Percentiles rank a stretch among this genome's conserved stretches.
Conservation (phyloP, 2,329 filamentous ascomycete species). For the Hyphodiscus sp. region DNA sequence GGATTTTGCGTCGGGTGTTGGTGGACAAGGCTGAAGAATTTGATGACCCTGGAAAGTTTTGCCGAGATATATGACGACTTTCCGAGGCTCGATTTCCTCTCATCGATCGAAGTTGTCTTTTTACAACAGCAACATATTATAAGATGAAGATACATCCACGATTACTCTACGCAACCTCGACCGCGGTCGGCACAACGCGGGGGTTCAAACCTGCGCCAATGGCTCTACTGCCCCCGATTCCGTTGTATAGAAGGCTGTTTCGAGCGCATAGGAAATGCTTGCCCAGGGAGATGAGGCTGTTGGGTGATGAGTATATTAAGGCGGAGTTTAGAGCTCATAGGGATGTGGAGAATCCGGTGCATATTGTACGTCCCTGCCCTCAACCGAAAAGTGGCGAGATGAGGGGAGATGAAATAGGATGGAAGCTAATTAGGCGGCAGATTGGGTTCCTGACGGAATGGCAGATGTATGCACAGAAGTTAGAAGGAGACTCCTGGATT, state of each 20-base stretch:
- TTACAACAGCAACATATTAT: not conserved
- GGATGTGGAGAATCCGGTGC: constrained; percentile 80
- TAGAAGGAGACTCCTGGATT: constrained; percentile 82
- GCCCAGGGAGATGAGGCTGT: constrained; percentile 63
- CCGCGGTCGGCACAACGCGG: constrained; percentile 15
- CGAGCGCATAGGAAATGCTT: constrained; percentile 79
- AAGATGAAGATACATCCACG: constrained; percentile 22
- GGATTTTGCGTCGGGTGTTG: not conserved
- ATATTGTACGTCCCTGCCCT: constrained; percentile 59
- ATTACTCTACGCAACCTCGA: constrained; percentile 22
- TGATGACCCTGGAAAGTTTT: not conserved
- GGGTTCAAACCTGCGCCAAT: constrained; percentile 23
- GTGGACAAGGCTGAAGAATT: constrained; percentile 5
- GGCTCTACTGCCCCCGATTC: constrained; percentile 45
- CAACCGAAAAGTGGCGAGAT: not conserved
- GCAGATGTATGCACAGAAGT: constrained; percentile 88
- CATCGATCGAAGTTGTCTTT: not conserved
- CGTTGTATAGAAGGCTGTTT: constrained; percentile 80
- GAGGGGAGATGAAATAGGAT: not conserved
- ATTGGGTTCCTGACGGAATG: constrained; percentile 95
- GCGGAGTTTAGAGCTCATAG: constrained; percentile 83
- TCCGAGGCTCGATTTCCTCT: not conserved
- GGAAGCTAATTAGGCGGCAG: constrained; percentile 38
- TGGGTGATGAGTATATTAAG: constrained; percentile 92
- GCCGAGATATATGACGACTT: constrained; percentile 1